Evolutionary conservation across 2,329 filamentous ascomycete species (phyloP).

Genomic region (Westerdykella ornata): DNA sequence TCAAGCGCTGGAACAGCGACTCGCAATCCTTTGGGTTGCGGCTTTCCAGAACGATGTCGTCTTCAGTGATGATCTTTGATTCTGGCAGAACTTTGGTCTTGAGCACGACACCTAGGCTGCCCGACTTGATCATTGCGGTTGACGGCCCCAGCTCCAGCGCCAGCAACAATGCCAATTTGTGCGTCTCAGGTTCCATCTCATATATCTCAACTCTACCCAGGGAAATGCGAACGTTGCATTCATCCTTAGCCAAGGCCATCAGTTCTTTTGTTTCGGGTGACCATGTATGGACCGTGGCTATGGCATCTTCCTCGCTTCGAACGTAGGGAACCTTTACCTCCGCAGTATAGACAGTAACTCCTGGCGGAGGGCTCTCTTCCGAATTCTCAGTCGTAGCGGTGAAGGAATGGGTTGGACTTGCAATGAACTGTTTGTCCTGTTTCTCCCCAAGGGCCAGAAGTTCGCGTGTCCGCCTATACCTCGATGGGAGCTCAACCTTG

Average conservation of each 20-base stretch:
- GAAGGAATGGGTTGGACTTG: slow-evolving; percentile 15
- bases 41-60: slow-evolving; percentile 6
- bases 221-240: slow-evolving; percentile 14
- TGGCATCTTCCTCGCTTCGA: slow-evolving; percentile 8
- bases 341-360: slow-evolving; percentile 6
- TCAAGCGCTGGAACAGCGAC: slow-evolving; percentile 3
- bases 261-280: slow-evolving; percentile 8
- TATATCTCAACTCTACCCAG: slow-evolving; percentile 13
- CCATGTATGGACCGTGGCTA: slow-evolving; percentile 14
- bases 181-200: slow-evolving; percentile 6
- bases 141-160: slow-evolving; percentile 7
- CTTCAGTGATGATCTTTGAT: neutral
- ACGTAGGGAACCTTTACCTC: slow-evolving; percentile 5
- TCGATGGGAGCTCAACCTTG: slow-evolving; percentile 17
- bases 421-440: slow-evolving; percentile 11
- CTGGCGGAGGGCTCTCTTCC: slow-evolving; percentile 2
- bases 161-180: slow-evolving; percentile 10
- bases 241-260: slow-evolving; percentile 9
- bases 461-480: slow-evolving; percentile 12
- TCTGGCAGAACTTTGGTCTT: slow-evolving; percentile 1
- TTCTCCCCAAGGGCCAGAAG: slow-evolving; percentile 17
- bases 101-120: slow-evolving; percentile 2
- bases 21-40: slow-evolving; percentile 3
- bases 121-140: slow-evolving; percentile 1
- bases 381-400: slow-evolving; percentile 8